phyloP scores from a whole-genome alignment of 2,329 filamentous ascomycete species.

The Fusarium sp. region DNA sequence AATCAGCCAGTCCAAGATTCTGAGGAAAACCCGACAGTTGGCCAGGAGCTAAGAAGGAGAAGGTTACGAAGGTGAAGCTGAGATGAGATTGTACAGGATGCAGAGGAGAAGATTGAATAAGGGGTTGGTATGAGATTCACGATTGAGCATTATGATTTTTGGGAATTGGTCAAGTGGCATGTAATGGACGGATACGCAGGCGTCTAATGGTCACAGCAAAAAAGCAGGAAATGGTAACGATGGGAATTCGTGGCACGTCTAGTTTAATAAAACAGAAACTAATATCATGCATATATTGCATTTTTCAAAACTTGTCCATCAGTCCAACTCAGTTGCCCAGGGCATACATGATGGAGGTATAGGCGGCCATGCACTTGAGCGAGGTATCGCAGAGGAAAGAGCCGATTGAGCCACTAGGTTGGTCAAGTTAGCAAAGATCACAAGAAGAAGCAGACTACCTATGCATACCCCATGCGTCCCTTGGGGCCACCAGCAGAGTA shows the following conservation, averaged over 20 bases:
- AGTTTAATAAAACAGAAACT: conserved; percentile 16
- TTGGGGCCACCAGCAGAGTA: conserved; percentile 63
- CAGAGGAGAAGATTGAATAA: conserved; percentile 3
- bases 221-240: conserved; percentile 27
- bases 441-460: background rate
- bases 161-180: conserved; percentile 7
- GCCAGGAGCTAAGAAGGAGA: conserved; percentile 49
- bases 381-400: conserved; percentile 51
- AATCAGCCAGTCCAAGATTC: background rate
- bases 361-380: conserved; percentile 59
- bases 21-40: conserved; percentile 28
- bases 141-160: conserved; percentile 31
- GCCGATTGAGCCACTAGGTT: conserved; percentile 51
- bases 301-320: background rate
- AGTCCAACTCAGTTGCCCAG: conserved; percentile 45
- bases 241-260: conserved; percentile 21
- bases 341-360: conserved; percentile 55
- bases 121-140: conserved; percentile 19
- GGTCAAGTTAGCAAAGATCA: conserved; percentile 30
- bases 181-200: conserved; percentile 19
- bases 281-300: conserved; percentile 16
- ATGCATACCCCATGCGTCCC: conserved; percentile 56
- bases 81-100: background rate
- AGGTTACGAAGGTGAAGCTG: conserved; percentile 44
- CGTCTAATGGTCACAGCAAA: conserved; percentile 35